Evolutionary conservation across 78 protist species (phyloP), one percentile per base, ranked within the genome.

Genomic region (Neovahlkampfia damariscottae): DNA sequence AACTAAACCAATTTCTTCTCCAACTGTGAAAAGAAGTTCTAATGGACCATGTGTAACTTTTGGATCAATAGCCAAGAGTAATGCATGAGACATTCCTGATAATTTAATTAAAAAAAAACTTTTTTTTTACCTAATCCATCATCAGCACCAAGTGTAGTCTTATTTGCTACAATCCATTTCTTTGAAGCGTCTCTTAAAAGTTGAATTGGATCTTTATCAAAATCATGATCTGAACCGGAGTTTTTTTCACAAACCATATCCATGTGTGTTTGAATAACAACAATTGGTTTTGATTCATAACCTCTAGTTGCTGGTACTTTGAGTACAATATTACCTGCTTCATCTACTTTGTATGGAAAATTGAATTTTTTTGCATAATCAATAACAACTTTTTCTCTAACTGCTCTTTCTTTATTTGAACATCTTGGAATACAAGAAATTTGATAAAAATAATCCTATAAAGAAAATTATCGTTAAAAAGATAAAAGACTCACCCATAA

Each of bases 11-110:
- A 69, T 10, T 10, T 73, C 77, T 9, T 79, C 82, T 7, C 77
- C 82, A 7, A 79, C 67, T 29, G 82, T 79, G 67, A 79, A 79
- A n/a, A 79, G n/a, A 19, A 73, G 76, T 30, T 79, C 82, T 10
- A 79, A 8, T 8, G 27, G 82, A 8, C 84, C 82, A 28, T 28
- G 82, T 8, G 36, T 67, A n/a, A 77, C 19, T 10, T 30, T 79
- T 8, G 5, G 5, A 7, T 79, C 81, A 10, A 30, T 30, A 6
- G 81, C 76, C 32, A 77, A n/a, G 8, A 38, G 75, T 9, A 79
- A 8, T 27, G 81, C 70, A 29, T n/a, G 70, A 73, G 77, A 28
- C 73, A 73, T 41, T 9, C 72, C 72, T n/a, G n/a, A n/a, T n/a
- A n/a, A n/a, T n/a, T n/a, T n/a, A n/a, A n/a, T n/a, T n/a, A n/a